Conservation (phyloP, 805 yeast species). For the Kodamaea hsintzibuensis region DNA sequence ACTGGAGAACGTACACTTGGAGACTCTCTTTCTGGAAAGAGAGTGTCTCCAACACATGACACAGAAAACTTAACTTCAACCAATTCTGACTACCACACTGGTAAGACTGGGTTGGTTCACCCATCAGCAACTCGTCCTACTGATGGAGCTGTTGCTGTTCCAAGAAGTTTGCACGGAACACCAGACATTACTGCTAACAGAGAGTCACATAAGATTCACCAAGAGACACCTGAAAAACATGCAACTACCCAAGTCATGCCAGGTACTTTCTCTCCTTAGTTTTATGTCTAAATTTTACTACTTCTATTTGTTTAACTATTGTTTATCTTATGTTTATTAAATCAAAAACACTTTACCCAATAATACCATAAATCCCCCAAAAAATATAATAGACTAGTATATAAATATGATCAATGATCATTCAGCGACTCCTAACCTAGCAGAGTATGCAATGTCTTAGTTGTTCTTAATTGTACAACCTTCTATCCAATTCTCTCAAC, state of each 20-base stretch:
- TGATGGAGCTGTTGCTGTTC: background rate
- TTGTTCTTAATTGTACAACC: constrained; percentile 19
- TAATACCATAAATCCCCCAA: background rate
- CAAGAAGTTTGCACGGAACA: constrained; percentile 3
- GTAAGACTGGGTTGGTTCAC: background rate
- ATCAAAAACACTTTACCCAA: background rate
- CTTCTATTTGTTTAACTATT: background rate
- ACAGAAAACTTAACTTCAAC: background rate
- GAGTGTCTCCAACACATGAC: background rate
- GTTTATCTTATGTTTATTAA: background rate
- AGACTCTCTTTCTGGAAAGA: background rate
- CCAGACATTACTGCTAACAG: background rate
- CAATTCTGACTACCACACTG: background rate
- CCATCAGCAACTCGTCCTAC: background rate
- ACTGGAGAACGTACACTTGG: background rate
- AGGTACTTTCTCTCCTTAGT: constrained; percentile 3
- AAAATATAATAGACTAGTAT: background rate
- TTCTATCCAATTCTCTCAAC: constrained; percentile 75
- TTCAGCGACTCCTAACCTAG: background rate
- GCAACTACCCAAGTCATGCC: constrained; percentile 3
- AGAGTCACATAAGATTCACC: background rate
- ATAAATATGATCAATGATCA: background rate
- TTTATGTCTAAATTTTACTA: background rate
- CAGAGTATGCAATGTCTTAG: background rate
- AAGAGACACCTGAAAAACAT: background rate